Evolutionary conservation across 148 eudicot species (phyloP).

Genomic region (Vaccinium darrowii): DNA sequence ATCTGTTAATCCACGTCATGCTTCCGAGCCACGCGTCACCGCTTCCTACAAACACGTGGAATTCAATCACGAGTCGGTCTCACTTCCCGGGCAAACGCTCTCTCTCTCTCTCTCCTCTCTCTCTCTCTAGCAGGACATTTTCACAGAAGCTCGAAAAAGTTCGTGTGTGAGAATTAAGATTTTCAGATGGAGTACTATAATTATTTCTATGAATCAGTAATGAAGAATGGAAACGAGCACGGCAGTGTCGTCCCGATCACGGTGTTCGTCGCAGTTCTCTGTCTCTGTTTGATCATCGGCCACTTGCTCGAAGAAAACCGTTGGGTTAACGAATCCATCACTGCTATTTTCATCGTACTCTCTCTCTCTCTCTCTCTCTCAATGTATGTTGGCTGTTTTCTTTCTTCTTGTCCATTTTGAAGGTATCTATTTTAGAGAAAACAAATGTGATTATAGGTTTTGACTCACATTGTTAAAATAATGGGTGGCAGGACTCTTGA

Average conservation of each 20-base stretch:
- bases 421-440: no score
- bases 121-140: neutral
- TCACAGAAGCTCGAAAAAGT: no score
- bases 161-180: no score
- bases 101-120: neutral
- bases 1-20: neutral
- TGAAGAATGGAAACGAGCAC: slow-evolving; percentile 33
- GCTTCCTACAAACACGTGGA: neutral
- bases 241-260: slow-evolving; percentile 64
- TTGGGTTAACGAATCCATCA: slow-evolving; percentile 92
- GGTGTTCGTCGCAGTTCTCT: slow-evolving; percentile 63
- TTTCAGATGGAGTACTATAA: neutral
- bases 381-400: no score
- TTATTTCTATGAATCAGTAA: neutral
- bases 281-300: slow-evolving; percentile 69
- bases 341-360: slow-evolving; percentile 70
- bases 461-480: no score
- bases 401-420: no score
- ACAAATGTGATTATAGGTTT: no score
- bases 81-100: neutral
- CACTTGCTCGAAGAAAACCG: slow-evolving; percentile 82
- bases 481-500: no score
- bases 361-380: slow-evolving; percentile 1
- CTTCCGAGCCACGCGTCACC: neutral
- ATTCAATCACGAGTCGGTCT: neutral